These are phyloP conservation scores for Ogataea hybrid DNA, from an alignment of 1,139 yeast species.

Conservation along the genomic window DNA sequence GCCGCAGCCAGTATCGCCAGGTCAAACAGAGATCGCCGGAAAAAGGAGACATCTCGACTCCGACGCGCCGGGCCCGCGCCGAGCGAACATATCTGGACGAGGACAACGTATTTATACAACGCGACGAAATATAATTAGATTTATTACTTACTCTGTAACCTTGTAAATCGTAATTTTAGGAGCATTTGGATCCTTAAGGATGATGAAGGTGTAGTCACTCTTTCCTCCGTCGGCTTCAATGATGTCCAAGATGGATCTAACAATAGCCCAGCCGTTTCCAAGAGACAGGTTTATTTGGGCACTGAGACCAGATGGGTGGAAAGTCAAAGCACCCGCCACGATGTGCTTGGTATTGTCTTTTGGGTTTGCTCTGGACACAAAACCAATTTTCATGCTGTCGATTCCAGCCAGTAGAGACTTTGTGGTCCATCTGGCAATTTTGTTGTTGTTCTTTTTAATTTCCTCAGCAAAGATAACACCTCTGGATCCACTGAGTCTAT, in stretches of 20 bases:
- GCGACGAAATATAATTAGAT: constrained; percentile 3
- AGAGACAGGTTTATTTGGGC: no score
- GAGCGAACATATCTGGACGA: constrained; percentile 8
- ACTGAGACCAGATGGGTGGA: no score
- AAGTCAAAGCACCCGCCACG: no score
- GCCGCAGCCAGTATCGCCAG: constrained; percentile 27
- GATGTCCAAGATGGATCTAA: constrained; percentile 57
- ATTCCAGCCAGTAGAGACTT: no score
- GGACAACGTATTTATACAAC: constrained; percentile 19
- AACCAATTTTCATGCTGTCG: no score
- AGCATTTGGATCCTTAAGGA: constrained; percentile 57
- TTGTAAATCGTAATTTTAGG: constrained; percentile 50
- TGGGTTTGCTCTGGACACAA: no score
- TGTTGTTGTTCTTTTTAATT: no score
- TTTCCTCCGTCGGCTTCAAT: constrained; percentile 38
- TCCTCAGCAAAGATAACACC: no score
- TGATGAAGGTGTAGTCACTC: constrained; percentile 45
- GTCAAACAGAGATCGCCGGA: constrained; percentile 24
- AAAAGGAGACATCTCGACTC: constrained; percentile 11
- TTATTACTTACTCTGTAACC: constrained; percentile 35
- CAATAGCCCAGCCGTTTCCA: no score
- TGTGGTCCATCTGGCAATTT: no score
- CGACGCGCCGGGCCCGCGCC: constrained; percentile 10
- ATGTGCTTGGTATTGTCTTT: no score
- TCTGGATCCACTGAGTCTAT: no score